phyloP scores from a whole-genome alignment of 1,284 basidiomycete species.

The Binderoboletus segoi region DNA sequence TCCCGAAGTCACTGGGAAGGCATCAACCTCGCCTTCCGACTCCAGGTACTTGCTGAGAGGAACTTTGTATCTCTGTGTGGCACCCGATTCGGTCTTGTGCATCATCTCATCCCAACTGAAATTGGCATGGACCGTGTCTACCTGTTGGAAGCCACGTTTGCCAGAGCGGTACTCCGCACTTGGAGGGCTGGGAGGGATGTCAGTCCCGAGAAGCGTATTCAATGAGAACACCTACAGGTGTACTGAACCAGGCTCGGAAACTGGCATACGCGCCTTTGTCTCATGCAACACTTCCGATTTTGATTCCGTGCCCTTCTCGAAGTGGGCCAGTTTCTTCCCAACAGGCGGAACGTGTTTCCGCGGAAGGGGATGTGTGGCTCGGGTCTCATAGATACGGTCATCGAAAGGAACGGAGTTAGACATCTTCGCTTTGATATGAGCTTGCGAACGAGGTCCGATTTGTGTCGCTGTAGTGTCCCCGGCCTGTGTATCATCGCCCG shows the following conservation, averaged over 20 bases:
- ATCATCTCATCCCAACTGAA: slow-evolving; percentile 8
- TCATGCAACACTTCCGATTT: neutral
- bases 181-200: slow-evolving; percentile 10
- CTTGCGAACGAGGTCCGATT: neutral
- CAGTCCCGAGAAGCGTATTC: neutral
- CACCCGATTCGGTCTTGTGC: neutral
- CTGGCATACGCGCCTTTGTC: neutral
- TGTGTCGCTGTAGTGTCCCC: neutral
- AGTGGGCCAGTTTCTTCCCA: neutral
- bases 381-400: neutral
- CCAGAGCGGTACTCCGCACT: neutral
- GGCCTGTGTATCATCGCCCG: neutral
- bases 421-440: neutral
- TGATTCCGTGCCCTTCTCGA: neutral
- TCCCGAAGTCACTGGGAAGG: neutral
- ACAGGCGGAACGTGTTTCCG: neutral
- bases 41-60: slow-evolving; percentile 20
- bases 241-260: neutral
- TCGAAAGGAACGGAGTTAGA: neutral
- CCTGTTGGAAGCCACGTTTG: neutral
- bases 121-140: neutral
- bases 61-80: slow-evolving; percentile 18
- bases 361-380: neutral
- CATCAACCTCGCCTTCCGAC: neutral
- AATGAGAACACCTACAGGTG: slow-evolving; percentile 9